phyloP scores from a whole-genome alignment of 2,329 filamentous ascomycete genomes.

The Cylindrodendrum hubeiense region DNA sequence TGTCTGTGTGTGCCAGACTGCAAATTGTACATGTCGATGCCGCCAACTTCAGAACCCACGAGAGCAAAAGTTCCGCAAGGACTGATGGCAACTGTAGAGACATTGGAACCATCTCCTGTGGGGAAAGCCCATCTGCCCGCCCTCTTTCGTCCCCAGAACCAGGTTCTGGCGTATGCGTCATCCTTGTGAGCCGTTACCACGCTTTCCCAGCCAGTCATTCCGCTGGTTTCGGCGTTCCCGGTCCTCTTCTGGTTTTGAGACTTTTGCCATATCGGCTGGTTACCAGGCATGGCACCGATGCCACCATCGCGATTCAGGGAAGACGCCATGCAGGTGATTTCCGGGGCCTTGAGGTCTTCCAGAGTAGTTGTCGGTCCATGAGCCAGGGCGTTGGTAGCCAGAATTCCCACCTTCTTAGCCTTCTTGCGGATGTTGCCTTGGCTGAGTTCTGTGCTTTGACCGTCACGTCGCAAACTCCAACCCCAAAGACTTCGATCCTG shows the following conservation, averaged over 20 bases:
- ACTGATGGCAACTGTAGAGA: slow-evolving; percentile 88
- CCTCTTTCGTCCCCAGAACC: slow-evolving; percentile 97
- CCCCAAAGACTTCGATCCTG: slow-evolving; percentile 94
- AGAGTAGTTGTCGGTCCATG: slow-evolving; percentile 74
- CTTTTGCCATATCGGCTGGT: slow-evolving; percentile 87
- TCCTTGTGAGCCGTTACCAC: slow-evolving; percentile 92
- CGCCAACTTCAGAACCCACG: slow-evolving; percentile 84
- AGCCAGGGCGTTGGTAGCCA: slow-evolving; percentile 67
- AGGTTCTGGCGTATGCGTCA: slow-evolving; percentile 88
- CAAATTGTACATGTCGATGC: slow-evolving; percentile 95
- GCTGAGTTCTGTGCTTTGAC: slow-evolving; percentile 92
- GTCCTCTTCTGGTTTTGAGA: slow-evolving; percentile 71
- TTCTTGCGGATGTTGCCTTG: slow-evolving; percentile 91
- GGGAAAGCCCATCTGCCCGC: slow-evolving; percentile 94
- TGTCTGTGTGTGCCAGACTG: slow-evolving; percentile 93
- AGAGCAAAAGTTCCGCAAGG: slow-evolving; percentile 94
- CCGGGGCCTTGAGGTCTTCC: slow-evolving; percentile 86
- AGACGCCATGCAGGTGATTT: slow-evolving; percentile 91
- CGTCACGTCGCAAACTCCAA: slow-evolving; percentile 94
- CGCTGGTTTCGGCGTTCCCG: slow-evolving; percentile 78
- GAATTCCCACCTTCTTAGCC: slow-evolving; percentile 86
- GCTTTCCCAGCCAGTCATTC: slow-evolving; percentile 95
- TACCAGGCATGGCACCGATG: slow-evolving; percentile 85
- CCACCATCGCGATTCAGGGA: slow-evolving; percentile 95
- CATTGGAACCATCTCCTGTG: slow-evolving; percentile 85